Evolutionary conservation across 2,329 filamentous ascomycete species (phyloP).

Genomic region (Penicillium nordicum): DNA sequence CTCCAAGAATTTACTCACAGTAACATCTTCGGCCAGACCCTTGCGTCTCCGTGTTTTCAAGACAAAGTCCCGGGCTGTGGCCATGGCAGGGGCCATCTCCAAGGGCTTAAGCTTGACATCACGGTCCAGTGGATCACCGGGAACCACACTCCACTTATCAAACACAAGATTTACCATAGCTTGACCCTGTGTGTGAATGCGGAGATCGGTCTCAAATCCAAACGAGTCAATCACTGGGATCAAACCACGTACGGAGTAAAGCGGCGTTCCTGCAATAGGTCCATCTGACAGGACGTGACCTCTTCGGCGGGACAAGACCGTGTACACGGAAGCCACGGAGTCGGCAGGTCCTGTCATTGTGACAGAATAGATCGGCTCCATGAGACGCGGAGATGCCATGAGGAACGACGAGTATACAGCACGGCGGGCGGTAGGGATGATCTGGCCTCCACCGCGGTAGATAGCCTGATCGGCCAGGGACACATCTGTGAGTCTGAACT

Average conservation of each 20-base stretch:
- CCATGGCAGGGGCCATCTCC: conserved; percentile 82
- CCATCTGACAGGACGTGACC: conserved; percentile 94
- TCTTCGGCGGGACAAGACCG: conserved; percentile 78
- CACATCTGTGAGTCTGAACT: conserved; percentile 93
- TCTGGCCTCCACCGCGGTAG: conserved; percentile 91
- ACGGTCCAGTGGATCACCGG: conserved; percentile 89
- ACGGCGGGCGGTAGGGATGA: conserved; percentile 89
- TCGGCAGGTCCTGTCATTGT: conserved; percentile 91
- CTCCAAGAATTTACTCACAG: conserved; percentile 93
- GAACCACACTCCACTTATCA: conserved; percentile 93
- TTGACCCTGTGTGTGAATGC: conserved; percentile 92
- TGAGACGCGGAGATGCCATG: conserved; percentile 91
- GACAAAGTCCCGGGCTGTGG: conserved; percentile 91
- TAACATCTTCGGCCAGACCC: conserved; percentile 91
- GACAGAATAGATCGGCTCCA: conserved; percentile 93
- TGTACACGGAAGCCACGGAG: conserved; percentile 84
- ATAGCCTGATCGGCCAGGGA: conserved; percentile 85
- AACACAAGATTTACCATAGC: conserved; percentile 90
- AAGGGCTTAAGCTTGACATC: conserved; percentile 77
- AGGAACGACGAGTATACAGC: conserved; percentile 95
- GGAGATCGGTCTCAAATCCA: conserved; percentile 93
- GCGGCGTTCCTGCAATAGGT: conserved; percentile 86
- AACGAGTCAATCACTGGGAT: conserved; percentile 97
- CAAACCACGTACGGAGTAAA: conserved; percentile 86
- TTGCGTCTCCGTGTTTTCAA: conserved; percentile 92